Percentiles rank a stretch among this genome's conserved stretches.
Evolutionary conservation across 768 basidiomycete species (phyloP).

Genomic region (Suillus subaureus): DNA sequence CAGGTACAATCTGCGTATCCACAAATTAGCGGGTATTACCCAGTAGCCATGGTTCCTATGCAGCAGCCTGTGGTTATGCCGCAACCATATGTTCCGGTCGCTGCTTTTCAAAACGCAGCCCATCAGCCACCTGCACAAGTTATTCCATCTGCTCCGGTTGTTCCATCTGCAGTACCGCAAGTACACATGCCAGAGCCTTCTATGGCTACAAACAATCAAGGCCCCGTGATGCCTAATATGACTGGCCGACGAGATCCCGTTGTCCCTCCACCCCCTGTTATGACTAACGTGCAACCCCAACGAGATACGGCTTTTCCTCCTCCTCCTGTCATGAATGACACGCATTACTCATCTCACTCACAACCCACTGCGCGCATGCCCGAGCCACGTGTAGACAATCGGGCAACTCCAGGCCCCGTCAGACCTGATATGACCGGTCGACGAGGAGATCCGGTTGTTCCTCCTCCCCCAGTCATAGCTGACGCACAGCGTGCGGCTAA

Average conservation of each 20-base stretch:
- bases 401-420: slow-evolving; percentile 7
- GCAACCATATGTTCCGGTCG: slow-evolving; percentile 28
- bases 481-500: too few relatives aligned
- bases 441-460: slow-evolving; percentile 7
- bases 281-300: not conserved
- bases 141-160: slow-evolving; percentile 16
- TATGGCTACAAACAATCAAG: slow-evolving; percentile 1
- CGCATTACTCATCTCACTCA: not conserved
- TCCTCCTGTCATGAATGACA: not conserved
- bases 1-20: slow-evolving; percentile 26
- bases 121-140: slow-evolving; percentile 14
- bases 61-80: slow-evolving; percentile 35
- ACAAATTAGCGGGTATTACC: slow-evolving; percentile 18
- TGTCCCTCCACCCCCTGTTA: not conserved
- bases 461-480: too few relatives aligned
- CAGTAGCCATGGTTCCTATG: slow-evolving; percentile 24
- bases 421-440: slow-evolving; percentile 20
- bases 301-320: not conserved
- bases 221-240: slow-evolving; percentile 9
- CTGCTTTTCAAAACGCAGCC: slow-evolving; percentile 17
- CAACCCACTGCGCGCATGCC: slow-evolving; percentile 21
- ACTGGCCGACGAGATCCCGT: not conserved
- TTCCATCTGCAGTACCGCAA: slow-evolving; percentile 11
- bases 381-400: slow-evolving; percentile 11
- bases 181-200: slow-evolving; percentile 20